A percentile compares a stretch with the other conserved stretches of the same genome.
Conservation (phyloP, 164 flowering plant genomes). For the Tetracentron sinense region DNA sequence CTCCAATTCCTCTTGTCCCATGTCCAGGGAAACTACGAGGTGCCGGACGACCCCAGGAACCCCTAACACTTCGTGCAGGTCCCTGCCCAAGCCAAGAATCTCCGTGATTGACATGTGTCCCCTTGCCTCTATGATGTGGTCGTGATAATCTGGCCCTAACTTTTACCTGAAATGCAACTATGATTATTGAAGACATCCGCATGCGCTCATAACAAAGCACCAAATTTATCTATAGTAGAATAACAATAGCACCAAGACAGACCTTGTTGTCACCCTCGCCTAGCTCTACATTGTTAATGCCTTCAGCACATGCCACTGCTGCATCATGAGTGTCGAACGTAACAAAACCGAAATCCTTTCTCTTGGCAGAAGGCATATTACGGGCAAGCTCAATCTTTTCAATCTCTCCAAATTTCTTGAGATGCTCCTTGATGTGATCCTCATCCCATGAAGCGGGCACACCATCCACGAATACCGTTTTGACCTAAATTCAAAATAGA, state of each 20-base stretch:
- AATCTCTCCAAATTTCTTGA: constrained; percentile 72
- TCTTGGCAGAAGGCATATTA: constrained; percentile 93
- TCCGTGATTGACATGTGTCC: constrained; percentile 49
- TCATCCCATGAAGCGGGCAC: constrained; percentile 96
- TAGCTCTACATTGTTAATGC: constrained; percentile 81
- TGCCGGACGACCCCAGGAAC: constrained; percentile 57
- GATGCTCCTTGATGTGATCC: constrained; percentile 64
- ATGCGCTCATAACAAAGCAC: not conserved
- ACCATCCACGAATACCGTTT: constrained; percentile 87
- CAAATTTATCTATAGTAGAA: not conserved
- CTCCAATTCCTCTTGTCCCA: constrained; percentile 37
- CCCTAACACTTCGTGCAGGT: constrained; percentile 35
- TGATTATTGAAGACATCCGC: not conserved
- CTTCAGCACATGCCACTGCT: constrained; percentile 89
- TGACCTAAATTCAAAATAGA: constrained; percentile 50
- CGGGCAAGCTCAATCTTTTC: constrained; percentile 95
- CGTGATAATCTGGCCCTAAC: constrained; percentile 92
- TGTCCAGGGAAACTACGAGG: constrained; percentile 45
- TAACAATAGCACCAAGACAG: not conserved
- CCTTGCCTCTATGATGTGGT: constrained; percentile 82
- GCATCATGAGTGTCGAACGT: constrained; percentile 88
- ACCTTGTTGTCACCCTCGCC: constrained; percentile 95
- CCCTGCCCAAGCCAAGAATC: constrained; percentile 45
- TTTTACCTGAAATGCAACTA: constrained; percentile 52
- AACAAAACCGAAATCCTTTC: constrained; percentile 95